Percentiles rank a stretch among this genome's conserved stretches.
phyloP scores from a whole-genome alignment of 306 rosid genomes.

The Pyrus betulifolia region DNA sequence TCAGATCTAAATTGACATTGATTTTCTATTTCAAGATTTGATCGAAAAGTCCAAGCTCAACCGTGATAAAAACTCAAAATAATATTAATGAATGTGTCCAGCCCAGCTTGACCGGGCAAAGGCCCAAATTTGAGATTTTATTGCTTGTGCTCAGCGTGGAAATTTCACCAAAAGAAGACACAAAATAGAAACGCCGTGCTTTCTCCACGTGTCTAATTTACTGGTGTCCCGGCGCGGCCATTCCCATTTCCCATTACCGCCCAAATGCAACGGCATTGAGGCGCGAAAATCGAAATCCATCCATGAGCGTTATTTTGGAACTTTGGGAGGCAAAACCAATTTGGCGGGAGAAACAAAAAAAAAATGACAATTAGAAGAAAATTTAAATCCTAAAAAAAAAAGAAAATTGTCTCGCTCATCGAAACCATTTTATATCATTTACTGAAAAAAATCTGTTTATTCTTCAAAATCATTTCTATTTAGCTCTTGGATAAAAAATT shows the following conservation, averaged over 20 bases:
- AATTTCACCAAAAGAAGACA: too few relatives aligned
- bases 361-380: background rate
- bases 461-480: background rate
- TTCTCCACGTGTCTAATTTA: background rate
- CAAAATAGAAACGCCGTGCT: background rate
- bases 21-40: too few relatives aligned
- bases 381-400: background rate
- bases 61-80: too few relatives aligned
- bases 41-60: too few relatives aligned
- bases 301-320: background rate
- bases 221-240: background rate
- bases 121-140: too few relatives aligned
- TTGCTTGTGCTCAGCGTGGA: too few relatives aligned
- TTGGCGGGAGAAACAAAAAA: background rate
- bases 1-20: too few relatives aligned
- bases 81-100: too few relatives aligned
- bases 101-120: too few relatives aligned
- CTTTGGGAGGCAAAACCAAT: background rate
- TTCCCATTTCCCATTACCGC: background rate
- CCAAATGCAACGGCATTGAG: background rate
- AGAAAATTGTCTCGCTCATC: too few relatives aligned
- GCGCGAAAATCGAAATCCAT: background rate
- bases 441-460: background rate
- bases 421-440: background rate
- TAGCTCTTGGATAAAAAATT: background rate